Base-by-base conservation (phyloP, 2,329 filamentous ascomycete species). In the Alternaria sp. region DNA sequence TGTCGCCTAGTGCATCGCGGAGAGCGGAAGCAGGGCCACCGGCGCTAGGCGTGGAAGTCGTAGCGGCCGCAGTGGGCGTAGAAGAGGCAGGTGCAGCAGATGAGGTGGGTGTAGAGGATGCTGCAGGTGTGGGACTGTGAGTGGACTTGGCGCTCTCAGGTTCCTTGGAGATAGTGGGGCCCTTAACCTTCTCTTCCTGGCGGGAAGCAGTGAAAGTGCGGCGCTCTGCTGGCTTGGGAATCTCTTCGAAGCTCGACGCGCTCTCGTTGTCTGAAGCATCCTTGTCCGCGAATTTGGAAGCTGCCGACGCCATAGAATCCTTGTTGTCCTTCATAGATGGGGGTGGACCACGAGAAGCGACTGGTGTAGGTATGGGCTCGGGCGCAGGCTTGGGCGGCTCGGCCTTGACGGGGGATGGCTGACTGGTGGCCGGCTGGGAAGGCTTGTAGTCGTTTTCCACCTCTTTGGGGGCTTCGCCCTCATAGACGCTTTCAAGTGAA, bases 401-500 rank as follows among this genome's bases (percentile, higher is more conserved):
- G 73, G 85, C 85, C 80, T 87, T 88, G 12, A 85, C 78, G 7
- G 84, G 80, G 50, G 64, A 82, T 78, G 57, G 83, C 49, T 70
- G 71, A 25, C 70, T 60, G 4, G 66, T 72, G 20, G 77, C 79
- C 12, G 82, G 55, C 76, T 66, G 66, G 10, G 86, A 81, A 23
- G 90, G 84, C 79, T 90, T 91, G 79, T 89, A 89, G 71, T 92
- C 89, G 7, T 89, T 83, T 6, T 91, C 78, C 18, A 97, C 87
- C 82, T 97, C 93, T 72, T 92, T 89, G 5, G 93, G 89, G 6
- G 90, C 91, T 66, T 88, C 88, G 58, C 94, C 94, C 44, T 97
- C 93, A 80, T 96, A 98, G 51, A 98, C 81, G 73, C 92, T 94
- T 81, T 96, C 94, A 72, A 99, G 88, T 70, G 96, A 95, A 77